Evolutionary conservation across 257 asterid genomes (phyloP).

Genomic region (Mentha longifolia): DNA sequence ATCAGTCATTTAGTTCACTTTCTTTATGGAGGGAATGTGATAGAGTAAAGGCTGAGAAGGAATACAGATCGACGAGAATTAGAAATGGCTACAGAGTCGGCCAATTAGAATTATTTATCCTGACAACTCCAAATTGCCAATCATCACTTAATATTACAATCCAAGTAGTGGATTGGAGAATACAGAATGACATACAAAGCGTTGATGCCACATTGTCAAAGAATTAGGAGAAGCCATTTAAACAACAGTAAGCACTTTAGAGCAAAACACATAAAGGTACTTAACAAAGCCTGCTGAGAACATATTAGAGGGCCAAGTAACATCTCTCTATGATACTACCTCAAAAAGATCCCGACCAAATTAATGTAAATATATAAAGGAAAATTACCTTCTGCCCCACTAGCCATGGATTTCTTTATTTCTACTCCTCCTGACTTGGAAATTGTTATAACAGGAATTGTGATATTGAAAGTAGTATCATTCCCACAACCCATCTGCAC

Average conservation of each 20-base stretch:
- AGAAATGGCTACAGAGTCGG: slow-evolving; percentile 9
- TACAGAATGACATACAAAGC: slow-evolving; percentile 16
- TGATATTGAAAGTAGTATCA: slow-evolving; percentile 55
- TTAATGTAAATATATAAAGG: background rate
- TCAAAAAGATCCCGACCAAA: slow-evolving; percentile 28
- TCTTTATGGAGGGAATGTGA: slow-evolving; percentile 8
- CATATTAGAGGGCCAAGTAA: slow-evolving; percentile 16
- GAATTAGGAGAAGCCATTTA: slow-evolving; percentile 16
- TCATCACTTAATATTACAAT: slow-evolving; percentile 1
- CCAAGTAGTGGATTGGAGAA: slow-evolving; percentile 24
- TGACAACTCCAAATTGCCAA: slow-evolving; percentile 20
- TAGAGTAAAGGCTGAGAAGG: background rate
- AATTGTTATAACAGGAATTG: slow-evolving; percentile 78
- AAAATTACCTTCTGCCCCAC: slow-evolving; percentile 59
- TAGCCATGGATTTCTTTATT: slow-evolving; percentile 59
- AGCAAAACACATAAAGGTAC: background rate
- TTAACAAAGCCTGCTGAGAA: slow-evolving; percentile 6
- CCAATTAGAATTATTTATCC: slow-evolving; percentile 19
- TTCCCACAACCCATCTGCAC: slow-evolving; percentile 85
- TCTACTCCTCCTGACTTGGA: slow-evolving; percentile 81
- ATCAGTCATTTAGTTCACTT: slow-evolving; percentile 26
- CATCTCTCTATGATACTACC: slow-evolving; percentile 17
- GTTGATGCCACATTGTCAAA: slow-evolving; percentile 6
- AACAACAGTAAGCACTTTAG: slow-evolving; percentile 7
- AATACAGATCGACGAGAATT: slow-evolving; percentile 13